Base-by-base conservation (phyloP, 2,329 filamentous ascomycete genomes). In the Trichoderma atrobrunneum region DNA sequence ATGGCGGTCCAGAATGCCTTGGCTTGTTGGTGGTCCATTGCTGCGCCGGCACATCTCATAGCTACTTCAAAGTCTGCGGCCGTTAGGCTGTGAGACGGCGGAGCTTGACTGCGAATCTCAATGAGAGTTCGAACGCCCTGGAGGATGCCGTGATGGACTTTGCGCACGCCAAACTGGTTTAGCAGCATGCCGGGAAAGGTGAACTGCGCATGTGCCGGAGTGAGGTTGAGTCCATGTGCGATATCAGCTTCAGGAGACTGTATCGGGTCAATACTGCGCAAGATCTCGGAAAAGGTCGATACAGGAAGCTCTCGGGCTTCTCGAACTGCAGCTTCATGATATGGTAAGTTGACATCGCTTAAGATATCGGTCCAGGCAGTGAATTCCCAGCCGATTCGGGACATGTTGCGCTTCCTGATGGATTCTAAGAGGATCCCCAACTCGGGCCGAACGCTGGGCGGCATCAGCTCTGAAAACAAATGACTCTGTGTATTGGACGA, bases 231-330 rank as follows among this genome's bases (percentile, higher is more conserved):
- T 18, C 83, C 81, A 43, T 85, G 77, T 12, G 81, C 80, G 4
- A 84, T 78, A 77, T 91, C 90, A 24, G 88, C 78, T 14, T 85
- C 79, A 24, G 80, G 78, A 21, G 89, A 80, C 26, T 80, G 77
- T 5, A 87, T 76, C 0, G 92, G 91, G 72, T 92, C 89, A 10
- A 94, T 80, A 6, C 85, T 84, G 39, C 86, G 85, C 34, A 95
- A 79, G 11, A 92, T 86, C 74, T 92, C 89, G 1, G 89, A 88
- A 76, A 94, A 90, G 1, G 86, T 86, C 1, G 85, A 82, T 2
- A 84, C 79, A 0, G 90, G 85, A 26, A 94, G 77, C 0, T 73
- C 65, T 16, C 74, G 74, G 7, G 85, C 74, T 59, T 82, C 78
- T 7, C 78, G 73, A 8, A 80, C 76, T 18, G 80, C 76, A 6